Conservation (phyloP, 768 basidiomycete species). For the Rhodotorula sphaerocarpa region DNA sequence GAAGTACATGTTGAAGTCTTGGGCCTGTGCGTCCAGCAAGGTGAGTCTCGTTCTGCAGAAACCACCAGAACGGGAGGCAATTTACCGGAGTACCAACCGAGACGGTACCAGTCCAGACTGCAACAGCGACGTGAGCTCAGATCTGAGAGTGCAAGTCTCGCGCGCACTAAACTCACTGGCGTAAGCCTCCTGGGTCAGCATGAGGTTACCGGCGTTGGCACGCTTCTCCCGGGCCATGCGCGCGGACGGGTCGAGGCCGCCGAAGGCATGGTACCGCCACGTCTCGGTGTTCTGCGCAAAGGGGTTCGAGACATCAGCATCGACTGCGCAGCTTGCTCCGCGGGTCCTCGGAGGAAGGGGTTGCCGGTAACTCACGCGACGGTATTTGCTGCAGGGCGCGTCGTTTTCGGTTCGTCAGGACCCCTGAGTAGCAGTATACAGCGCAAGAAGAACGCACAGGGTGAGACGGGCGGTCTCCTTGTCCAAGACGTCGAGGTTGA, state of each 20-base stretch:
- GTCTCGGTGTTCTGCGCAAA: conserved; percentile 3
- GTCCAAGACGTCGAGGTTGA: conserved; percentile 6
- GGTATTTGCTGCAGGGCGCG: conserved; percentile 17
- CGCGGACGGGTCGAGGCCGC: neutral
- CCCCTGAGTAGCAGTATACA: neutral
- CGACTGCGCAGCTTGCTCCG: no score
- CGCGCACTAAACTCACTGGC: neutral
- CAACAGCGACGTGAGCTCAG: no score
- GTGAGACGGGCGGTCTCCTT: neutral
- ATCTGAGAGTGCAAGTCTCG: neutral
- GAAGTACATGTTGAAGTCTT: conserved; percentile 42
- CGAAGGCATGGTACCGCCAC: conserved; percentile 1
- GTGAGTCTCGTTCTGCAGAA: neutral
- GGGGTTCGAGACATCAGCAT: no score
- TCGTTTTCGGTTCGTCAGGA: neutral
- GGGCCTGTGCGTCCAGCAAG: conserved; percentile 21
- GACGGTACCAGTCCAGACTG: conserved; percentile 28
- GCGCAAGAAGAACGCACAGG: neutral
- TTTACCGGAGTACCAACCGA: conserved; percentile 23
- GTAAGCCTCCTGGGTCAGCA: neutral
- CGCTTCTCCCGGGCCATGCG: conserved; percentile 8
- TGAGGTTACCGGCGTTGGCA: neutral
- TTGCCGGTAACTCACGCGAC: no score
- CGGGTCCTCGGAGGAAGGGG: no score
- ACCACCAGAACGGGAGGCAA: neutral